These are phyloP conservation scores for Thielaviopsis cerberus DNA, from an alignment of 2,329 filamentous ascomycete genomes.

Conservation along the genomic window DNA sequence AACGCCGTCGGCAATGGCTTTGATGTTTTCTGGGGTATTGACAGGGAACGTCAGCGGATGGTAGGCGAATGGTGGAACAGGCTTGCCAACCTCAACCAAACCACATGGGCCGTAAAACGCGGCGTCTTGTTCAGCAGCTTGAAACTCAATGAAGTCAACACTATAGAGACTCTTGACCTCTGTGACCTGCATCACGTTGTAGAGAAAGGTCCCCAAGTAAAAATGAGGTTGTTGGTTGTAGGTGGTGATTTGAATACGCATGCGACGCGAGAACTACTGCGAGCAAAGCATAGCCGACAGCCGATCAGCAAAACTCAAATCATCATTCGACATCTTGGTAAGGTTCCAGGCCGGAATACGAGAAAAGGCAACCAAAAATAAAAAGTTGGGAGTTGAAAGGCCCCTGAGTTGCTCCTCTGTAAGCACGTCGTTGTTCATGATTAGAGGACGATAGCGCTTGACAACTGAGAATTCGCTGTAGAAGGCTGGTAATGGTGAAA, in stretches of 20 bases:
- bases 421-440: not conserved
- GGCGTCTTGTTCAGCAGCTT: not conserved
- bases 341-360: constrained; percentile 5
- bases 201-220: constrained; percentile 3
- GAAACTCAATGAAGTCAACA: not conserved
- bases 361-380: constrained; percentile 5
- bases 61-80: not conserved
- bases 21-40: not conserved
- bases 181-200: not conserved
- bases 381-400: not conserved
- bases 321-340: not conserved
- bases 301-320: constrained; percentile 1
- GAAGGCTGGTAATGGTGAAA: not conserved
- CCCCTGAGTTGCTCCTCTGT: not conserved
- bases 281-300: constrained; percentile 2
- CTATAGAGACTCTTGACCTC: not conserved
- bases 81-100: not conserved
- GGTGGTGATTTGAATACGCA: not conserved
- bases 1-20: not conserved
- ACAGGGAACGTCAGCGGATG: not conserved
- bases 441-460: not conserved
- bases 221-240: constrained; percentile 1
- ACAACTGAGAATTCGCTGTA: constrained; percentile 1
- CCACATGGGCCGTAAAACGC: not conserved
- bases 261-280: constrained; percentile 5